Evolutionary conservation across 2,329 filamentous ascomycete species (phyloP), one percentile per base, ranked within the genome.

Genomic region (Fusarium clavum): DNA sequence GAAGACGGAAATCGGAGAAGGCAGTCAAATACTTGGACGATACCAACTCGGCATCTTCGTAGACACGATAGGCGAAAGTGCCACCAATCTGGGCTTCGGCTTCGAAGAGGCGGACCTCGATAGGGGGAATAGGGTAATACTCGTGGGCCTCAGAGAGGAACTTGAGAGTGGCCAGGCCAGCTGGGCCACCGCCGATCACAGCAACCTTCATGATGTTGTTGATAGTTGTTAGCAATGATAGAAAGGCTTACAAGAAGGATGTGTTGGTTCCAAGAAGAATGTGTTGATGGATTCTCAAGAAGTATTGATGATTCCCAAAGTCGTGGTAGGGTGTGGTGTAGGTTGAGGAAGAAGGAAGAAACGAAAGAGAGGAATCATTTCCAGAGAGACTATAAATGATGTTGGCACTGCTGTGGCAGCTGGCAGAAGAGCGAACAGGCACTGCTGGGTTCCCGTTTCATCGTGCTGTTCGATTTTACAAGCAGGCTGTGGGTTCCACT

Each of bases 31-130:
- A 83, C 64, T 84, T 85, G 5, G 83, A 85, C 3, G 82, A 84
- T 2, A 86, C 84, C 3, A 85, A 78, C 80, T 86, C 84, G 3
- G 83, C 82, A 34, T 84, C 82, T 57, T 85, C 82, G 55, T 86
- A 86, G 6, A 81, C 77, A 8, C 82, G 80, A 59, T 84, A 80
- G 24, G 78, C 77, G 71, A 86, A 86, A 1, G 83, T 84, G 4
- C 84, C 84, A 4, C 83, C 84, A 47, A 86, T 77, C 1, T 79
- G 76, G 10, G 77, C 72, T 57, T 83, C 80, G 22, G 78, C 74
- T 73, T 86, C 84, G 41, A 85, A 86, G 5, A 86, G 73, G 8
- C 78, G 77, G 1, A 76, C 82, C 51, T 85, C 78, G 29, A 86
- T 78, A 5, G 78, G 79, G 0, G 77, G 69, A 0, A 79, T 75